Conservation (phyloP, 2,329 filamentous ascomycete genomes). For the Botrytis tulipae region DNA sequence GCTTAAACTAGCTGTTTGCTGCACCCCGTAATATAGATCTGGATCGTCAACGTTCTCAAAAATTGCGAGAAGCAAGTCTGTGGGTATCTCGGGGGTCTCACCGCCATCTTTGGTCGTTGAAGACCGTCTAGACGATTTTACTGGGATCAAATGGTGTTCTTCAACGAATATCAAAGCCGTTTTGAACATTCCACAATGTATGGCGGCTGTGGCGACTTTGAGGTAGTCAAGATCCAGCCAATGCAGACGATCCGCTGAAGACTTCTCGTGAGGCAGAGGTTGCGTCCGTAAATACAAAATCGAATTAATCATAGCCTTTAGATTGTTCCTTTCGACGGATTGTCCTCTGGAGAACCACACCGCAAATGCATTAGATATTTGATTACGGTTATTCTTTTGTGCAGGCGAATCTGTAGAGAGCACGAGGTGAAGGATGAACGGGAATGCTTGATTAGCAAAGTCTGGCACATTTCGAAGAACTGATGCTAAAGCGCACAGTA, state of each 20-base stretch:
- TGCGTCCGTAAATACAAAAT: slow-evolving; percentile 89
- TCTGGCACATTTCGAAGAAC: slow-evolving; percentile 64
- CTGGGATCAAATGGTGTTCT: slow-evolving; percentile 57
- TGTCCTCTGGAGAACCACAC: slow-evolving; percentile 58
- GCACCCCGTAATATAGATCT: slow-evolving; percentile 90
- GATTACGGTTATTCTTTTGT: slow-evolving; percentile 56
- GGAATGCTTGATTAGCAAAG: slow-evolving; percentile 73
- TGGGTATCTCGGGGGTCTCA: slow-evolving; percentile 48
- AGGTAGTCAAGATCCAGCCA: slow-evolving; percentile 86
- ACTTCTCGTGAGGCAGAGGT: slow-evolving; percentile 68
- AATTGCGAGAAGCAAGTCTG: slow-evolving; percentile 72
- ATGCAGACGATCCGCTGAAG: slow-evolving; percentile 71
- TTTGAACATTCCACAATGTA: slow-evolving; percentile 79
- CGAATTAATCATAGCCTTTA: slow-evolving; percentile 71
- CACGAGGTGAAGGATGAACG: slow-evolving; percentile 81
- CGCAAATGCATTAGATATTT: slow-evolving; percentile 64
- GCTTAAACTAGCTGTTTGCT: slow-evolving; percentile 71
- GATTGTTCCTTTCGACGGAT: slow-evolving; percentile 54
- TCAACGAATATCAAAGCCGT: slow-evolving; percentile 83
- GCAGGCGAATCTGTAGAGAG: slow-evolving; percentile 66
- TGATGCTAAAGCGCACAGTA: slow-evolving; percentile 66
- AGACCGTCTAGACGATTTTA: slow-evolving; percentile 63
- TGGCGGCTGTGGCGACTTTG: slow-evolving; percentile 68
- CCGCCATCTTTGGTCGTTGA: slow-evolving; percentile 51
- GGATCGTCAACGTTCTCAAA: slow-evolving; percentile 94